Evolutionary conservation across 2,329 filamentous ascomycete species (phyloP), one percentile per base, ranked within the genome.

Genomic region (Fusarium veterinarium): DNA sequence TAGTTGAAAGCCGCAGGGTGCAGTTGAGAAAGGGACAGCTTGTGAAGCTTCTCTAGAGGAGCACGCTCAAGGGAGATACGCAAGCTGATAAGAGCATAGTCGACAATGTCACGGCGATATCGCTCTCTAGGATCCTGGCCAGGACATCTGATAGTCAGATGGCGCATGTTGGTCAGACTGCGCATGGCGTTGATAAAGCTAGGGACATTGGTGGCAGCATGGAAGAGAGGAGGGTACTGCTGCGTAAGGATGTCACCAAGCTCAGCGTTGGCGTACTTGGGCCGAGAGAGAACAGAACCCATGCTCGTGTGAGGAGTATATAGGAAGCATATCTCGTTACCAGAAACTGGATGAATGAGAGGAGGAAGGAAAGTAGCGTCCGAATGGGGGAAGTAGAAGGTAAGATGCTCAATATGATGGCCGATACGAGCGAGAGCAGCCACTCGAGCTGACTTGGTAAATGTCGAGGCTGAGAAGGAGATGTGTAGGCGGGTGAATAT

Each of bases 181-280:
- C 87, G 88, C 79, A 97, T 86, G 53, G 93, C 93, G 71, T 90
- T 87, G 75, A 95, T 91, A 83, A 97, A 97, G 42, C 93, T 93
- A 9, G 93, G 89, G 11, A 97, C 92, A 79, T 97, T 96, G 68
- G 93, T 95, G 12, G 95, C 93, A 11, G 94, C 93, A 79, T 97
- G 95, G 83, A 97, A 97, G 6, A 97, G 84, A 10, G 95, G 93
- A 58, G 94, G 93, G 78, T 97, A 97, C 82, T 97, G 94, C 79
- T 94, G 91, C 19, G 94, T 93, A 68, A 97, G 86, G 65, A 97
- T 88, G 78, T 95, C 92, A 69, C 91, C 94, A 77, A 96, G 90
- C 77, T 94, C 92, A 75, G 89, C 87, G 80, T 91, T 93, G 74
- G 92, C 93, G 80, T 97, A 97, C 82, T 94, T 95, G 57, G 92